phyloP scores from a whole-genome alignment of 192 early-diverging fungal genomes.

The Coemansia sp. region DNA sequence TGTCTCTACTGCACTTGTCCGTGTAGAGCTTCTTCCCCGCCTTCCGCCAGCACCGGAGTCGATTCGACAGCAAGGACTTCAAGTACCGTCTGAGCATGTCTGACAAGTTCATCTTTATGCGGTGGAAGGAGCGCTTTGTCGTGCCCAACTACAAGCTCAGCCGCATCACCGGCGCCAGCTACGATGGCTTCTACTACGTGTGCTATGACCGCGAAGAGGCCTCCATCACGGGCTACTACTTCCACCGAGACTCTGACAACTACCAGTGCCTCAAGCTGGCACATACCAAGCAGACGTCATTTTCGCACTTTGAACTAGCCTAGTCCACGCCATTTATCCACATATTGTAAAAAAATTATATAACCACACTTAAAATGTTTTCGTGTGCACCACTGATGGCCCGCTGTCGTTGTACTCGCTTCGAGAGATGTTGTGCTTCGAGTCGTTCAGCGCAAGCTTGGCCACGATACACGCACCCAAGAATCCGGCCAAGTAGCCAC shows the following conservation, averaged over 20 bases:
- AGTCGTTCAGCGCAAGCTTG: constrained; percentile 77
- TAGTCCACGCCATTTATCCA: constrained; percentile 8
- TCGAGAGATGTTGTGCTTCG: constrained; percentile 73
- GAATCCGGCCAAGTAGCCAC: constrained; percentile 71
- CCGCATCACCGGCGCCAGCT: constrained; percentile 73
- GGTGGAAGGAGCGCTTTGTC: constrained; percentile 89
- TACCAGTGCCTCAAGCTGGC: constrained; percentile 56
- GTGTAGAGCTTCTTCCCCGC: constrained; percentile 56
- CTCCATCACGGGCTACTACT: constrained; percentile 73
- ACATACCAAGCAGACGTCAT: constrained; percentile 43
- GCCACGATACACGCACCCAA: constrained; percentile 87
- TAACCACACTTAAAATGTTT: constrained; percentile 36
- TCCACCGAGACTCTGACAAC: constrained; percentile 55
- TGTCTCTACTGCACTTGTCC: not conserved
- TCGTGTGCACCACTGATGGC: constrained; percentile 76
- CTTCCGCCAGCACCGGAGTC: constrained; percentile 42
- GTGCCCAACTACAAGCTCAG: constrained; percentile 79
- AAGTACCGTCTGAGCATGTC: constrained; percentile 54
- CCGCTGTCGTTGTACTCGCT: constrained; percentile 93
- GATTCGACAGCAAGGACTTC: constrained; percentile 46
- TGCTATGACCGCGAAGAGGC: constrained; percentile 67
- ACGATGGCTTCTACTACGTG: constrained; percentile 84
- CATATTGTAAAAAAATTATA: not conserved
- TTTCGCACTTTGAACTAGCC: constrained; percentile 56
- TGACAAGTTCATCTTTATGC: constrained; percentile 76